Evolutionary conservation across 2,329 filamentous ascomycete genomes (phyloP).

Genomic region (Fusarium sp.): DNA sequence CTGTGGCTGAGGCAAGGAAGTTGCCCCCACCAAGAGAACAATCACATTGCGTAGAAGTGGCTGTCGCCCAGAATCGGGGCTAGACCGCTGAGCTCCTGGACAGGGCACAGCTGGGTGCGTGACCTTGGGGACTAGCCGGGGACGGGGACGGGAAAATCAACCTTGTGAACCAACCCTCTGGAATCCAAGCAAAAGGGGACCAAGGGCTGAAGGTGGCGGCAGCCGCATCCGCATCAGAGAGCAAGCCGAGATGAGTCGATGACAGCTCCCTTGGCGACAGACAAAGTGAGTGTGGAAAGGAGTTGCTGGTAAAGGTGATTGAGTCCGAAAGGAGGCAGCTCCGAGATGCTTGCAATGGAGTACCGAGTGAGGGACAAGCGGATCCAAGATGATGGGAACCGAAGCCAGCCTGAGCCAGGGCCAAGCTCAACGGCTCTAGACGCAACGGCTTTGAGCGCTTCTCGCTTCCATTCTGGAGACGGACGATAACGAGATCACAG

Average conservation of each 20-base stretch:
- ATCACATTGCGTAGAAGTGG: slow-evolving; percentile 24
- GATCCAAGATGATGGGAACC: slow-evolving; percentile 25
- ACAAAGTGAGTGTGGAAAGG: slow-evolving; percentile 22
- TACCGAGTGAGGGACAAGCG: slow-evolving; percentile 5
- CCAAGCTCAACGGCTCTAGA: slow-evolving; percentile 14
- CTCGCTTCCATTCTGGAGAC: slow-evolving; percentile 21
- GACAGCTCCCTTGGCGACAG: slow-evolving; percentile 25
- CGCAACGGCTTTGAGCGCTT: slow-evolving; percentile 16
- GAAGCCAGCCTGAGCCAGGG: slow-evolving; percentile 5
- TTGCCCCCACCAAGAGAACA: slow-evolving; percentile 32
- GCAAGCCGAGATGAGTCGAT: slow-evolving; percentile 41
- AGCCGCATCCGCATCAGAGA: slow-evolving; percentile 33
- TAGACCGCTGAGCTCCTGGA: slow-evolving; percentile 21
- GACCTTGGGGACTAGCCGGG: slow-evolving; percentile 22
- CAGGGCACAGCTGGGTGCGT: slow-evolving; percentile 29
- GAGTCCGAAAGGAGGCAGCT: slow-evolving; percentile 26
- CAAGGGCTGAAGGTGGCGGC: slow-evolving; percentile 30
- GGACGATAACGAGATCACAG: slow-evolving; percentile 1
- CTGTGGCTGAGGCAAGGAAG: slow-evolving; percentile 39
- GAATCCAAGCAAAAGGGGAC: slow-evolving; percentile 36
- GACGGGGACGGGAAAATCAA: slow-evolving; percentile 36
- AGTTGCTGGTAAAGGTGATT: slow-evolving; percentile 34
- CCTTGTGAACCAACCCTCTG: slow-evolving; percentile 40
- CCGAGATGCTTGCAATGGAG: slow-evolving; percentile 14
- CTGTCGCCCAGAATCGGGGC: slow-evolving; percentile 21